Evolutionary conservation across 306 rosid species (phyloP).

Genomic region (Castanospermum australe): DNA sequence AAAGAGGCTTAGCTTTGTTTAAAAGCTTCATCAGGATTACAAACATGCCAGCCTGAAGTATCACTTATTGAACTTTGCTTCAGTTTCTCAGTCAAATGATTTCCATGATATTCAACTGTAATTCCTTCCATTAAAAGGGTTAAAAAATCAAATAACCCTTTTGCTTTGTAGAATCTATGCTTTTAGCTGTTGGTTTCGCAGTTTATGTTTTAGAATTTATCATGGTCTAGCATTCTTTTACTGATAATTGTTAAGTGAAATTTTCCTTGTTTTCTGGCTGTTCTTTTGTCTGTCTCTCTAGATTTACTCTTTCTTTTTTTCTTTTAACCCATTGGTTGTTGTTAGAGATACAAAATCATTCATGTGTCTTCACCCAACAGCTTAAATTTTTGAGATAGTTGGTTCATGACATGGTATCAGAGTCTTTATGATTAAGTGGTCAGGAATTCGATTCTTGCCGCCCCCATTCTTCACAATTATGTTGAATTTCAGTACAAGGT

Average conservation of each 20-base stretch:
- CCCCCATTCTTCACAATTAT: no score
- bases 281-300: not conserved
- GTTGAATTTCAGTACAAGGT: no score
- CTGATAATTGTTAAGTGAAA: not conserved
- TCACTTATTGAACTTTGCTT: conserved; percentile 17
- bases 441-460: no score
- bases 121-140: not conserved
- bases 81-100: conserved; percentile 9
- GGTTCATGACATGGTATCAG: no score
- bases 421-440: no score
- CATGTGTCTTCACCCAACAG: no score
- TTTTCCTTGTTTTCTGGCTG: not conserved
- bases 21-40: not conserved
- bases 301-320: not conserved
- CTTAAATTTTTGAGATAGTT: no score
- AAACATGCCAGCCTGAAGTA: not conserved
- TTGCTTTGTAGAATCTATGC: not conserved
- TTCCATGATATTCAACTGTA: conserved; percentile 8
- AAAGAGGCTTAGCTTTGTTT: not conserved
- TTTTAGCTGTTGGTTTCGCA: not conserved
- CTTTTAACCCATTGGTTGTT: not conserved
- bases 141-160: not conserved
- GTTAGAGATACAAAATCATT: no score
- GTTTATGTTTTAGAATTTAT: conserved; percentile 16
- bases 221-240: not conserved